phyloP scores from a whole-genome alignment of 2,329 filamentous ascomycete species.

The Aspergillus ochraceus region DNA sequence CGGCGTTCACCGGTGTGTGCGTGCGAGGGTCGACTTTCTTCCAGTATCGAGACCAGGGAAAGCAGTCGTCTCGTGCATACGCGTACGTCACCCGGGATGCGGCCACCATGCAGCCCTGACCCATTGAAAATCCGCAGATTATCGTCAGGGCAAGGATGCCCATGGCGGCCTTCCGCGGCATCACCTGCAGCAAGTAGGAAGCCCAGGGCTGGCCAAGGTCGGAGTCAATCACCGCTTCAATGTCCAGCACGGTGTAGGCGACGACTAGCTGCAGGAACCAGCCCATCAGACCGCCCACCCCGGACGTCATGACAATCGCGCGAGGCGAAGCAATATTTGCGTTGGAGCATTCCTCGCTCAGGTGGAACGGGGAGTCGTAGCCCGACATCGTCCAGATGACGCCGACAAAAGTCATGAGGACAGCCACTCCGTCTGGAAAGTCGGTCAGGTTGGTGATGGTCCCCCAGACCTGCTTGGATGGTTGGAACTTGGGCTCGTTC shows the following conservation, averaged over 20 bases:
- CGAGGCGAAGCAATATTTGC: slow-evolving; percentile 69
- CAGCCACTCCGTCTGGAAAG: slow-evolving; percentile 65
- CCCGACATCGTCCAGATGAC: slow-evolving; percentile 71
- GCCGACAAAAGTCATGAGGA: slow-evolving; percentile 70
- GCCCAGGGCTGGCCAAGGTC: slow-evolving; percentile 70
- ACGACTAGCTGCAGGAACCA: slow-evolving; percentile 75
- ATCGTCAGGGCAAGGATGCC: slow-evolving; percentile 67
- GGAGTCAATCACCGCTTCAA: slow-evolving; percentile 58
- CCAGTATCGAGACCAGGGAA: slow-evolving; percentile 61
- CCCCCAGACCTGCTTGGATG: slow-evolving; percentile 63
- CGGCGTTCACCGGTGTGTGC: slow-evolving; percentile 68
- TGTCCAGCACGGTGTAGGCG: slow-evolving; percentile 69
- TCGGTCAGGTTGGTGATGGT: slow-evolving; percentile 66
- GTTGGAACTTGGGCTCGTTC: slow-evolving; percentile 58
- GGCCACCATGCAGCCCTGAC: slow-evolving; percentile 70
- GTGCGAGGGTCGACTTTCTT: slow-evolving; percentile 62
- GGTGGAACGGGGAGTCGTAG: slow-evolving; percentile 69
- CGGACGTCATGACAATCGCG: slow-evolving; percentile 70
- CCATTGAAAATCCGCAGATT: slow-evolving; percentile 69
- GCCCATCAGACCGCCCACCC: slow-evolving; percentile 64
- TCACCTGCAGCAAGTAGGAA: slow-evolving; percentile 66
- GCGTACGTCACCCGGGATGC: slow-evolving; percentile 69
- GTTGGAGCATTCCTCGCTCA: slow-evolving; percentile 75
- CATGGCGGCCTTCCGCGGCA: slow-evolving; percentile 61
- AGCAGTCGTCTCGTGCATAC: slow-evolving; percentile 71